Conservation (phyloP, 2,329 filamentous ascomycete species). For the Metarhizium guizhouense region DNA sequence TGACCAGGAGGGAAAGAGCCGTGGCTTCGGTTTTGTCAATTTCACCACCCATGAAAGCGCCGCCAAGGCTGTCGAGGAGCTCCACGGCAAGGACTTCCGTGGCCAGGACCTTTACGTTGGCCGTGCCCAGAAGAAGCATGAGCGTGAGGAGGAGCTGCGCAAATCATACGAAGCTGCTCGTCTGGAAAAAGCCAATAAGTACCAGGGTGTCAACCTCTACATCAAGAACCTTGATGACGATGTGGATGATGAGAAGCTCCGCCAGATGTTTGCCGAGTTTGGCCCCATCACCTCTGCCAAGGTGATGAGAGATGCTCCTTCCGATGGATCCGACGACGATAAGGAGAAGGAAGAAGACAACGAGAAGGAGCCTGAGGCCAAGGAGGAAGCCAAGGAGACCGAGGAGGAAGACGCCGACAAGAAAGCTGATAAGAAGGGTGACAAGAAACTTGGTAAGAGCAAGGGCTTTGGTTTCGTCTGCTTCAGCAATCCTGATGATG, state of each 20-base stretch:
- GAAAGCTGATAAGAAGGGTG: constrained; percentile 48
- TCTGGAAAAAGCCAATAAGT: constrained; percentile 97
- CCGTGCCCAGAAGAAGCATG: constrained; percentile 99
- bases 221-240: constrained; percentile 99
- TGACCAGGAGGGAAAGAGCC: constrained; percentile 83
- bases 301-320: constrained; percentile 84
- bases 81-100: constrained; percentile 87
- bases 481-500: constrained; percentile 99
- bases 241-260: constrained; percentile 94
- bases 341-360: constrained; percentile 44
- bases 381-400: constrained; percentile 33
- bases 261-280: constrained; percentile 83
- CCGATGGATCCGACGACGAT: constrained; percentile 46
- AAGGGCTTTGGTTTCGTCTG: constrained; percentile 99
- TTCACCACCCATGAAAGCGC: constrained; percentile 88
- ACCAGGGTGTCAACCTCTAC: constrained; percentile 98
- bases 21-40: constrained; percentile 94
- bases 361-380: constrained; percentile 40
- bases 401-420: constrained; percentile 42
- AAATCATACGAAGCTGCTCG: constrained; percentile 98
- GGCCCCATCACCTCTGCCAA: constrained; percentile 97
- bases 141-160: constrained; percentile 98
- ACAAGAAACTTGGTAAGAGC: constrained; percentile 84
- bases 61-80: constrained; percentile 74
- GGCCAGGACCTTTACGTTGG: constrained; percentile 96